These are phyloP conservation scores for Kodamaea hsintzibuensis DNA, from an alignment of 805 yeast genomes.

Conservation along the genomic window DNA sequence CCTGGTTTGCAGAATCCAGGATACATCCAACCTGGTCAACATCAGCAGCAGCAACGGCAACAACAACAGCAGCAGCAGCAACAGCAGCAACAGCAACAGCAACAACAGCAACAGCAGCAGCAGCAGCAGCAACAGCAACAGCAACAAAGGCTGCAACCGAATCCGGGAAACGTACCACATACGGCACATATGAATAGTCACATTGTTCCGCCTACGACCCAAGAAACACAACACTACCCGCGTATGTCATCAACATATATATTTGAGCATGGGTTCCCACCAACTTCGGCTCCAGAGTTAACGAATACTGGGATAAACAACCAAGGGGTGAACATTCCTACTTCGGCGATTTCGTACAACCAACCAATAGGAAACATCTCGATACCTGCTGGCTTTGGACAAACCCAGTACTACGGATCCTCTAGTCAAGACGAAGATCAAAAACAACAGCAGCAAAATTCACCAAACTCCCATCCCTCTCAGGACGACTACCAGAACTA, in stretches of 20 bases:
- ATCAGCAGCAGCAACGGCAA: background rate
- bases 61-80: conserved; percentile 7
- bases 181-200: background rate
- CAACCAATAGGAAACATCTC: background rate
- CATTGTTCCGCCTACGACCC: background rate
- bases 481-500: background rate
- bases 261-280: background rate
- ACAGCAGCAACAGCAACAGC: conserved; percentile 7
- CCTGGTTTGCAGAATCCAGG: background rate
- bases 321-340: background rate
- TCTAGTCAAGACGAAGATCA: background rate
- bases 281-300: background rate
- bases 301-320: background rate
- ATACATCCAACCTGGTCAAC: background rate
- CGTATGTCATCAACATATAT: conserved; percentile 1
- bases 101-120: conserved; percentile 7
- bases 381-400: background rate
- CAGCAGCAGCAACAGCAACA: conserved; percentile 6
- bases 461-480: background rate
- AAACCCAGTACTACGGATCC: background rate
- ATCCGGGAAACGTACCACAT: background rate
- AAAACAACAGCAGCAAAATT: background rate
- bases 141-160: background rate
- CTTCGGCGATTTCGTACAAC: background rate
- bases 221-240: background rate